Evolutionary conservation across 2,329 filamentous ascomycete genomes (phyloP).

Genomic region (Chalara sp.): DNA sequence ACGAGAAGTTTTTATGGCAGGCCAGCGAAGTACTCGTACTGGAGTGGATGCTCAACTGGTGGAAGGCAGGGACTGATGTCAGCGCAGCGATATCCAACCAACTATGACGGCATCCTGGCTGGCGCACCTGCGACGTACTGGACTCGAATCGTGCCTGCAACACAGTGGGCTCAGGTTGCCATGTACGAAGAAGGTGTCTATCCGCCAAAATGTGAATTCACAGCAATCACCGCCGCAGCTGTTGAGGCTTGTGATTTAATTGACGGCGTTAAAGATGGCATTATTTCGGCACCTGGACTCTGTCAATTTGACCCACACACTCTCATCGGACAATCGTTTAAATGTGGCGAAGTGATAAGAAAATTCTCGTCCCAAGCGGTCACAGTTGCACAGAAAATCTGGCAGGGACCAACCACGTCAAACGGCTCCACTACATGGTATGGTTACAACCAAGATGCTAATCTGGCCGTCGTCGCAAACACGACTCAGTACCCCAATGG

Average conservation of each 20-base stretch:
- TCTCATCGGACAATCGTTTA: not conserved
- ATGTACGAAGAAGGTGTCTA: slow-evolving; percentile 8
- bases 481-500: slow-evolving; percentile 1
- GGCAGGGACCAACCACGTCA: slow-evolving; percentile 3
- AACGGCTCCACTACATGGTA: slow-evolving; percentile 6
- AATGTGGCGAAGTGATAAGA: slow-evolving; percentile 1
- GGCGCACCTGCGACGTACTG: slow-evolving; percentile 30
- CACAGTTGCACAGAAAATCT: slow-evolving; percentile 3
- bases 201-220: slow-evolving; percentile 8
- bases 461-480: slow-evolving; percentile 1
- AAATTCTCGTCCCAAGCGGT: slow-evolving; percentile 1
- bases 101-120: slow-evolving; percentile 33
- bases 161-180: slow-evolving; percentile 8
- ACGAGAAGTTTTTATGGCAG: slow-evolving; percentile 28
- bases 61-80: slow-evolving; percentile 30
- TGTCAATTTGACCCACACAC: slow-evolving; percentile 9
- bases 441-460: slow-evolving; percentile 5
- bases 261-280: slow-evolving; percentile 12
- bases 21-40: slow-evolving; percentile 28
- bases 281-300: slow-evolving; percentile 4
- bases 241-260: slow-evolving; percentile 11
- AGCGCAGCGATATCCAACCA: slow-evolving; percentile 29
- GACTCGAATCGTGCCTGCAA: not conserved
- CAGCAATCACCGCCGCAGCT: slow-evolving; percentile 2
- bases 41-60: slow-evolving; percentile 30